phyloP scores from a whole-genome alignment of 106 monocot genomes.

The Xerophyta viscosa region DNA sequence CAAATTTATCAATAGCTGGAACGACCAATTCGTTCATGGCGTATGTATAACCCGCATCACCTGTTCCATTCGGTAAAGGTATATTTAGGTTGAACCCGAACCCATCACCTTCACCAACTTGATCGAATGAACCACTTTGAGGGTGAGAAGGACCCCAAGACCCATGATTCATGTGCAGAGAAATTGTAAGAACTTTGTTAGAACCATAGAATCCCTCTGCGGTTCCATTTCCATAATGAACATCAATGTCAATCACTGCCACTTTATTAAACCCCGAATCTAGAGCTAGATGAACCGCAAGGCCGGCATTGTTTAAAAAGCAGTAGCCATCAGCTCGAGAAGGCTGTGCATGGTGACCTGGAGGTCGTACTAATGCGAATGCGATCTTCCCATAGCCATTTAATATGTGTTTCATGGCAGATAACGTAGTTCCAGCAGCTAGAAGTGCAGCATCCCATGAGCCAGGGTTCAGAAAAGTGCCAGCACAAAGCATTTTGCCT shows the following conservation, averaged over 20 bases:
- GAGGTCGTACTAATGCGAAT: conserved; percentile 86
- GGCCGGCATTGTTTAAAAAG: conserved; percentile 86
- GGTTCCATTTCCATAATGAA: conserved; percentile 94
- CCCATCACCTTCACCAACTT: conserved; percentile 62
- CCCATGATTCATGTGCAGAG: conserved; percentile 93
- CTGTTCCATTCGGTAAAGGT: conserved; percentile 92
- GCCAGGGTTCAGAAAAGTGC: conserved; percentile 78
- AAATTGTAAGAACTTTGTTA: conserved; percentile 66
- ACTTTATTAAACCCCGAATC: conserved; percentile 48
- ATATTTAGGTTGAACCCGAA: conserved; percentile 84
- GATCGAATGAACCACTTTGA: conserved; percentile 62
- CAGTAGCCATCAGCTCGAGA: conserved; percentile 87
- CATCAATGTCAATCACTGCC: conserved; percentile 73
- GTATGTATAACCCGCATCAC: conserved; percentile 71
- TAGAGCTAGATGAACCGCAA: conserved; percentile 66
- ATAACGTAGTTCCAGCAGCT: conserved; percentile 75
- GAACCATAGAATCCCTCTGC: conserved; percentile 84
- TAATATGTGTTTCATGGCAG: conserved; percentile 68
- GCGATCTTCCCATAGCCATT: conserved; percentile 56
- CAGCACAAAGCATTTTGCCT: conserved; percentile 42
- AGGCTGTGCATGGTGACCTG: conserved; percentile 95
- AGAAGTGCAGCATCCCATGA: conserved; percentile 82
- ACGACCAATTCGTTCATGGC: conserved; percentile 66
- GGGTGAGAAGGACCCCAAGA: conserved; percentile 92
- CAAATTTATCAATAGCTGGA: conserved; percentile 63